A percentile compares a stretch with the other conserved stretches of the same genome.
phyloP scores from a whole-genome alignment of 805 yeast species.

The Teunomyces funiuensis region DNA sequence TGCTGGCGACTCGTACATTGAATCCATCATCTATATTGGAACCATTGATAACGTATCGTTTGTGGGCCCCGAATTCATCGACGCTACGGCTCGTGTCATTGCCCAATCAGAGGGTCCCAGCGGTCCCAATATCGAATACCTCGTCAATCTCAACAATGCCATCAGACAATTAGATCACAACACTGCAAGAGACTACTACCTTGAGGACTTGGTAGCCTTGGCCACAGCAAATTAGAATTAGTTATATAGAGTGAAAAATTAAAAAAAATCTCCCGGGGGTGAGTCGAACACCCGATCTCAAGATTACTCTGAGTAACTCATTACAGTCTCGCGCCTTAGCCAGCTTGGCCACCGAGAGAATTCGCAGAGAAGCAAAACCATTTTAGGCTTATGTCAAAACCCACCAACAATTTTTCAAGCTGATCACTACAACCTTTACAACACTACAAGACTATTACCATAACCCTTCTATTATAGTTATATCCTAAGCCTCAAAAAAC shows the following conservation, averaged over 20 bases:
- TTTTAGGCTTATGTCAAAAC: no score
- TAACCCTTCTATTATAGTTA: not conserved
- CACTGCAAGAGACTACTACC: conserved; percentile 29
- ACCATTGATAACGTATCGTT: conserved; percentile 79
- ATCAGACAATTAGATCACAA: conserved; percentile 25
- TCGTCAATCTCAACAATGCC: conserved; percentile 53
- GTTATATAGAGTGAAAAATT: not conserved
- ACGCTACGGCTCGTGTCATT: conserved; percentile 61
- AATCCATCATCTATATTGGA: conserved; percentile 77
- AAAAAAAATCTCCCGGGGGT: conserved; percentile 44
- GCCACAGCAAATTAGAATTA: not conserved
- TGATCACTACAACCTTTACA: no score
- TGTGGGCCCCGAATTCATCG: conserved; percentile 73
- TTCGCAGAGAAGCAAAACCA: no score
- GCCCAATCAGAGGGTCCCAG: conserved; percentile 67
- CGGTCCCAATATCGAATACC: conserved; percentile 76
- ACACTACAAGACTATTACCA: not conserved
- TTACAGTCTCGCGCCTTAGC: conserved; percentile 52
- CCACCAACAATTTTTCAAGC: no score
- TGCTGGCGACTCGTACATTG: conserved; percentile 44
- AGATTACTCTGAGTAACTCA: conserved; percentile 36
- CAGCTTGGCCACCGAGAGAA: conserved; percentile 49
- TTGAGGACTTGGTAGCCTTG: conserved; percentile 28
- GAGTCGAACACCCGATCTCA: conserved; percentile 53
- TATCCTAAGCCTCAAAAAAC: conserved; percentile 3